phyloP scores from a whole-genome alignment of 2,329 filamentous ascomycete species.

The Penicillium palitans region DNA sequence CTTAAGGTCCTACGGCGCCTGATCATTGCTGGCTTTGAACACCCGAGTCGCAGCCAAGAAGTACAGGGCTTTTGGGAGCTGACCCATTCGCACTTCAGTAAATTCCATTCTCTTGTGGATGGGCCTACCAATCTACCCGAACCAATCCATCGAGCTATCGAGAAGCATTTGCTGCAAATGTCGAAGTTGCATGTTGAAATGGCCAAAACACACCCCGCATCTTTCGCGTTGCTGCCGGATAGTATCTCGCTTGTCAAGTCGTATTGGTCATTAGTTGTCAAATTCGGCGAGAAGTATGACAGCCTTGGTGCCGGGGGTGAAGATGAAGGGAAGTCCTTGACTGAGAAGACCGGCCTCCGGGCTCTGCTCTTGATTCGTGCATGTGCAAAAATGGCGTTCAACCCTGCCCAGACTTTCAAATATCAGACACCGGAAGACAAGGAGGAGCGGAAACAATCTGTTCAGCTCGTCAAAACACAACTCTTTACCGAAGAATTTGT shows the following conservation, averaged over 20 bases:
- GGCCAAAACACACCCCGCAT: conserved; percentile 73
- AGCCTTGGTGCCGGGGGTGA: conserved; percentile 47
- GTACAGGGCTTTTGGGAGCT: conserved; percentile 79
- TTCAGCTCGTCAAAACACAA: conserved; percentile 67
- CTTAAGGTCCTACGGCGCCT: conserved; percentile 80
- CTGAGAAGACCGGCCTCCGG: conserved; percentile 79
- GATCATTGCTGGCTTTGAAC: conserved; percentile 77
- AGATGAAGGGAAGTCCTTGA: conserved; percentile 55
- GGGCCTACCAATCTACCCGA: conserved; percentile 56
- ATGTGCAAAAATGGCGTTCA: conserved; percentile 82
- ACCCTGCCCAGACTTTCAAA: conserved; percentile 77
- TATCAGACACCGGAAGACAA: conserved; percentile 74
- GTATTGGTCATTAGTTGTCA: conserved; percentile 81
- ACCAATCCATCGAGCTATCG: conserved; percentile 63
- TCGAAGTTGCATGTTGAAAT: conserved; percentile 90
- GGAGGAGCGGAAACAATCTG: conserved; percentile 71
- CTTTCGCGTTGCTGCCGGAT: conserved; percentile 79
- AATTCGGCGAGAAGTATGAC: conserved; percentile 70
- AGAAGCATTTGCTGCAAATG: conserved; percentile 85
- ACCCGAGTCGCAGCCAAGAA: conserved; percentile 74
- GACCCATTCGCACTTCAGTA: conserved; percentile 74
- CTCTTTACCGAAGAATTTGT: conserved; percentile 77
- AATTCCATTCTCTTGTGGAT: conserved; percentile 66
- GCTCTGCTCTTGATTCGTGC: conserved; percentile 78
- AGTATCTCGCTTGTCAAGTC: conserved; percentile 73